Evolutionary conservation across 768 basidiomycete genomes (phyloP), one percentile per base, ranked within the genome.

Genomic region (Sistotremastrum suecicum): DNA sequence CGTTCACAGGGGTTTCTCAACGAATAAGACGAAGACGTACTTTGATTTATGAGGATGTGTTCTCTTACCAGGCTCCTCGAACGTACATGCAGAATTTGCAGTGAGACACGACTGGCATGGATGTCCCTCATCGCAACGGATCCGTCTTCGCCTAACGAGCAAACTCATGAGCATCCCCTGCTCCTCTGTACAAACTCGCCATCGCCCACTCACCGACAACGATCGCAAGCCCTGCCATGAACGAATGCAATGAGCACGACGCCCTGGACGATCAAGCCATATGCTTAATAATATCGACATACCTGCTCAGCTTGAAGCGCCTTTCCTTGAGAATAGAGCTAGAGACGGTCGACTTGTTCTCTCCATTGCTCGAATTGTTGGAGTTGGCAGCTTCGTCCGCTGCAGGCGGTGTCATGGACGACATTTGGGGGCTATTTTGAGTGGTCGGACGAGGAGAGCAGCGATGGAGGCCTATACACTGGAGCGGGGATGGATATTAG

Each of bases 41-140:
- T 86, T 89, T 54, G 86, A 88, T 64, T 87, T 89, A 63, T 88
- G 84, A 34, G 84, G 83, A 56, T 87, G 83, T 1, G 79, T 81
- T 47, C 84, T 69, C 65, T 89, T 89, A 3, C 84, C 83, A 3
- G 83, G 81, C 61, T 88, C 86, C 60, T 88, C 86, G 55, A 88
- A 88, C 0, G 86, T 88, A 52, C 86, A 89, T 5, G 81, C 66
- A 2, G 85, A 85, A 55, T 72, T 82, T 7, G 85, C 82, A 5
- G 80, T 79, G n/a, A 87, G 62, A 60, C 86, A 89, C 8, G 85
- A 83, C 63, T 88, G 83, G 60, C 85, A 89, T 34, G 86, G 86
- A 56, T 87, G 84, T 0, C 86, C 86, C 59, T 89, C 86, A 54
- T 89, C 86, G 57, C 86, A 89, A 55, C 84, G 85, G 59, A 89